Conservation (phyloP, 1,139 yeast genomes). For the Pichia inconspicua region DNA sequence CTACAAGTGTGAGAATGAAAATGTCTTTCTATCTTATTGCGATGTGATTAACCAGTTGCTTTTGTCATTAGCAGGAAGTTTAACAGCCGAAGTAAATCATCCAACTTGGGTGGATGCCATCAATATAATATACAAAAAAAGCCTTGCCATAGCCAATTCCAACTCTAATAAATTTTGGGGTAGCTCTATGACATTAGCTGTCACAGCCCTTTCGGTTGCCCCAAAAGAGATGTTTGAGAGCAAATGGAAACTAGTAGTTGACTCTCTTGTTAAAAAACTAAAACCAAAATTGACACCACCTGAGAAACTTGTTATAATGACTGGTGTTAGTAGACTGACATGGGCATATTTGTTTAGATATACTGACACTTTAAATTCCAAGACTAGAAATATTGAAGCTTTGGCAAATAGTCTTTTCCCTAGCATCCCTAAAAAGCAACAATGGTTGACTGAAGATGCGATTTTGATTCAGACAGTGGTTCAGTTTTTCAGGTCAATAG, state of each 20-base stretch:
- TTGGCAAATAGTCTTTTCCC: conserved; percentile 42
- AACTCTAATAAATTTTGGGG: conserved; percentile 60
- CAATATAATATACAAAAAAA: conserved; percentile 48
- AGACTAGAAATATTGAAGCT: conserved; percentile 56
- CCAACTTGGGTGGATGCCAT: conserved; percentile 92
- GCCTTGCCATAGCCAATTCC: conserved; percentile 35
- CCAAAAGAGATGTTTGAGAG: conserved; percentile 68
- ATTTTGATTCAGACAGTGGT: conserved; percentile 57
- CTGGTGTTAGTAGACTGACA: conserved; percentile 61
- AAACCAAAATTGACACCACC: conserved; percentile 39
- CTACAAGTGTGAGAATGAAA: conserved; percentile 52
- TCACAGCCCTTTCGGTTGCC: conserved; percentile 73
- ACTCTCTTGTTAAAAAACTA: conserved; percentile 35
- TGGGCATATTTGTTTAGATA: conserved; percentile 90
- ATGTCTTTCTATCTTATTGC: conserved; percentile 68
- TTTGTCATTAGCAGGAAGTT: conserved; percentile 72
- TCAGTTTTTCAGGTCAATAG: conserved; percentile 66
- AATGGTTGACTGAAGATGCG: conserved; percentile 62
- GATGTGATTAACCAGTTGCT: conserved; percentile 72
- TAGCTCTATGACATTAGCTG: conserved; percentile 59
- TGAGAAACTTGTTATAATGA: conserved; percentile 57
- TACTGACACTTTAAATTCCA: conserved; percentile 81
- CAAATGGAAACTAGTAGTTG: conserved; percentile 70
- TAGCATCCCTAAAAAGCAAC: conserved; percentile 49
- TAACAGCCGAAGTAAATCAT: conserved; percentile 92